Conservation (phyloP, 2,329 filamentous ascomycete genomes). For the Lachnellula cervina region DNA sequence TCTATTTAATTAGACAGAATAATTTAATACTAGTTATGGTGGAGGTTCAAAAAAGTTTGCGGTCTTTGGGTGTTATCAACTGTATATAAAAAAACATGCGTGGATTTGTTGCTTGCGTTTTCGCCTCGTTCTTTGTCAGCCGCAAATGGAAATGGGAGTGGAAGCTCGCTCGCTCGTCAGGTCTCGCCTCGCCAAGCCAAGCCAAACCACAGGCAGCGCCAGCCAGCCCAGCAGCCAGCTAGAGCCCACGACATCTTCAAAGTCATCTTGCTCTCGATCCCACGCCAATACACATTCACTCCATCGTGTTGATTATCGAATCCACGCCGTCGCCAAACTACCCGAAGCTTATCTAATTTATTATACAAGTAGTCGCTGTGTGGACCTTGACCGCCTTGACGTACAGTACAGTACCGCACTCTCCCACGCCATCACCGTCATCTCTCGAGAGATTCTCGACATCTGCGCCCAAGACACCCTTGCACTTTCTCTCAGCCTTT, state of each 20-base stretch:
- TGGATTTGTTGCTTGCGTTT: not conserved
- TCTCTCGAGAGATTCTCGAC: not conserved
- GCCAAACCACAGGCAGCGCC: no score
- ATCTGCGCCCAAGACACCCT: not conserved
- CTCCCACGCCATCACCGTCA: not conserved
- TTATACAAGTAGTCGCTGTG: no score
- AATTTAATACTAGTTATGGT: no score
- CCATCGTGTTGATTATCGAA: not conserved
- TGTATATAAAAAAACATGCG: no score
- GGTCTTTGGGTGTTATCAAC: no score
- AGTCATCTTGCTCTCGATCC: not conserved
- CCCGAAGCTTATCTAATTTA: no score
- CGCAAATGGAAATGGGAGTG: not conserved
- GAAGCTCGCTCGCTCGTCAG: not conserved
- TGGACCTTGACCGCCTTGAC: not conserved
- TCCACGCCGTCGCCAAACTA: no score
- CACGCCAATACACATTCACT: not conserved
- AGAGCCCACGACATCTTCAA: not conserved
- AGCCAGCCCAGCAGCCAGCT: no score
- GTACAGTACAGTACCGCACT: not conserved
- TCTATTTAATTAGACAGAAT: no score
- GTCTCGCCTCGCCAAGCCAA: not conserved
- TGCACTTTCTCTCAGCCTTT: constrained; percentile 5
- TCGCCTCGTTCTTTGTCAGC: not conserved
- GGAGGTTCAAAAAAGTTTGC: no score